Percentiles rank a stretch among this genome's conserved stretches.
phyloP scores from a whole-genome alignment of 2,329 filamentous ascomycete genomes.

The Seiridium unicorne region DNA sequence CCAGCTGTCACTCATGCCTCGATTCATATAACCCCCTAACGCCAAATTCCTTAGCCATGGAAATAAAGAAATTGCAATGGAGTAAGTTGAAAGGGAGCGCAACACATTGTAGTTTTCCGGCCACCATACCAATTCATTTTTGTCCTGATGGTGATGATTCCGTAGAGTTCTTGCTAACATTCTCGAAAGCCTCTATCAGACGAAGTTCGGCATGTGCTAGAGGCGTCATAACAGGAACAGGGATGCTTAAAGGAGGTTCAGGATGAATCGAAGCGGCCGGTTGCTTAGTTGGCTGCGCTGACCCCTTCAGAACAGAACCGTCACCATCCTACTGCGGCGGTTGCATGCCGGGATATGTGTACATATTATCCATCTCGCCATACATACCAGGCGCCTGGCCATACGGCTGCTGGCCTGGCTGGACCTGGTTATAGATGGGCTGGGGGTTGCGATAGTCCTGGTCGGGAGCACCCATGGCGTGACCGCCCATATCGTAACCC shows the following conservation, averaged over 20 bases:
- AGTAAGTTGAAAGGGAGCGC: background rate
- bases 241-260: background rate
- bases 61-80: background rate
- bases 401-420: constrained; percentile 70
- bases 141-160: background rate
- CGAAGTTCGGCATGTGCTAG: too few species aligned
- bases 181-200: background rate
- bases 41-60: background rate
- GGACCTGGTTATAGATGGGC: constrained; percentile 81
- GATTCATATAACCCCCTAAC: background rate
- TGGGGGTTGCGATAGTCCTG: constrained; percentile 77
- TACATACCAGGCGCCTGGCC: constrained; percentile 79
- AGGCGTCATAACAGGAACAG: background rate
- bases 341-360: constrained; percentile 75
- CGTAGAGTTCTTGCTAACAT: background rate
- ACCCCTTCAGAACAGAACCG: background rate
- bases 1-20: background rate
- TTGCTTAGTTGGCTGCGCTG: background rate
- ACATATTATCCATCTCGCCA: constrained; percentile 79
- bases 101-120: background rate
- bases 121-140: background rate
- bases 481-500: constrained; percentile 62
- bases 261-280: background rate
- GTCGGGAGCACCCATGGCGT: constrained; percentile 60
- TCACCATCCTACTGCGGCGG: constrained; percentile 59